A percentile compares a stretch with the other conserved stretches of the same genome.
Conservation (phyloP, 257 asterid genomes). For the Paraleonurus japonicus region DNA sequence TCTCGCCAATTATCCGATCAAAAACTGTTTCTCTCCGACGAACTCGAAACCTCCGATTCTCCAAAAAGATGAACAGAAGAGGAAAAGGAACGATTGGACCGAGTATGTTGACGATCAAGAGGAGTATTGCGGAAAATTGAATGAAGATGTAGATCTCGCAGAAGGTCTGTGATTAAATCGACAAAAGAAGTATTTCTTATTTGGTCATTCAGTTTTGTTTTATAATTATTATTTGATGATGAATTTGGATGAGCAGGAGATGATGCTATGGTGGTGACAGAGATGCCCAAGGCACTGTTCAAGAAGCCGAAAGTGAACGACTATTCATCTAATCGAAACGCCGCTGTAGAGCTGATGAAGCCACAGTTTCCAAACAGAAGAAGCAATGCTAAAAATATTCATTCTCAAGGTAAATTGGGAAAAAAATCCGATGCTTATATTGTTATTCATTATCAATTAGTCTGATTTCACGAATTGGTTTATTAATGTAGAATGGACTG, state of each 20-base stretch:
- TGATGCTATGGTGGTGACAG: conserved; percentile 50
- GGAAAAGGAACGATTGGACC: conserved; percentile 70
- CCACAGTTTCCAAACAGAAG: conserved; percentile 42
- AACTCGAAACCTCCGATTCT: conserved; percentile 17
- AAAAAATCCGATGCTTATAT: background rate
- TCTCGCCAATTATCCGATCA: conserved; percentile 66
- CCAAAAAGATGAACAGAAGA: conserved; percentile 12
- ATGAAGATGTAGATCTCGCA: conserved; percentile 12
- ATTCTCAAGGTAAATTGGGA: conserved; percentile 35
- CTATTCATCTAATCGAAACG: conserved; percentile 16
- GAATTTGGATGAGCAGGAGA: conserved; percentile 43
- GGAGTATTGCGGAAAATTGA: conserved; percentile 14
- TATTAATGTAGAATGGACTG: background rate
- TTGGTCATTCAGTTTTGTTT: background rate
- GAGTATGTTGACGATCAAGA: conserved; percentile 61
- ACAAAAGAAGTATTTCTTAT: background rate
- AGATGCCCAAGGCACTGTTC: conserved; percentile 59
- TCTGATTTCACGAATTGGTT: background rate
- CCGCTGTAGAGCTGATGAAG: conserved; percentile 26
- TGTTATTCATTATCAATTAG: background rate
- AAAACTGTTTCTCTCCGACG: conserved; percentile 18
- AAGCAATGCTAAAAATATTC: conserved; percentile 17
- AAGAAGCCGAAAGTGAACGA: conserved; percentile 54
- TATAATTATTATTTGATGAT: background rate
- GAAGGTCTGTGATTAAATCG: conserved; percentile 36